phyloP scores from a whole-genome alignment of 805 yeast genomes.

The Grigorovia jiainica region DNA sequence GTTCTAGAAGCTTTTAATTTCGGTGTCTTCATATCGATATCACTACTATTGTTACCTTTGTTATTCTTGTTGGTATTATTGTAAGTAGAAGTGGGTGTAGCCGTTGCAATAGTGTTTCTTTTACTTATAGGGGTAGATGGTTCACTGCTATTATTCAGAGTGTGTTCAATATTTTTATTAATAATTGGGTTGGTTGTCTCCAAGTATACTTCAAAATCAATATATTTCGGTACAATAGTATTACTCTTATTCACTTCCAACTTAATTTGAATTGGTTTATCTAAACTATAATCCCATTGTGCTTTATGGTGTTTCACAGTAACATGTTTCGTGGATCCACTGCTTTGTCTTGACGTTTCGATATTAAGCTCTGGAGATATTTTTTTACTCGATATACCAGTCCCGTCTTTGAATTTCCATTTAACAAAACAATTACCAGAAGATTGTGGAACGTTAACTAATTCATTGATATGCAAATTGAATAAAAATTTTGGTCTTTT shows the following conservation, averaged over 20 bases:
- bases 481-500: conserved; percentile 56
- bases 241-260: conserved; percentile 32
- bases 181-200: conserved; percentile 20
- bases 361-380: conserved; percentile 1
- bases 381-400: conserved; percentile 16
- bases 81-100: no score
- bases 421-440: conserved; percentile 59
- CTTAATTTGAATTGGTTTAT: conserved; percentile 32
- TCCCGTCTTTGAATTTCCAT: conserved; percentile 47
- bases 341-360: conserved; percentile 14
- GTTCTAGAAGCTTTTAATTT: not conserved
- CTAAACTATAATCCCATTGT: conserved; percentile 35
- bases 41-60: no score
- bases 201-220: conserved; percentile 38
- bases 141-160: not conserved
- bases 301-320: conserved; percentile 45
- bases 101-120: no score
- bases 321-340: conserved; percentile 34
- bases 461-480: conserved; percentile 49
- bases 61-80: no score
- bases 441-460: conserved; percentile 78
- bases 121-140: not conserved
- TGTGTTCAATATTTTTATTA: not conserved
- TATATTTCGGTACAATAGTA: conserved; percentile 28
- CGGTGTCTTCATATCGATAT: no score